Evolutionary conservation across 2,329 filamentous ascomycete species (phyloP).

Genomic region (Zymoseptoria passerinii): DNA sequence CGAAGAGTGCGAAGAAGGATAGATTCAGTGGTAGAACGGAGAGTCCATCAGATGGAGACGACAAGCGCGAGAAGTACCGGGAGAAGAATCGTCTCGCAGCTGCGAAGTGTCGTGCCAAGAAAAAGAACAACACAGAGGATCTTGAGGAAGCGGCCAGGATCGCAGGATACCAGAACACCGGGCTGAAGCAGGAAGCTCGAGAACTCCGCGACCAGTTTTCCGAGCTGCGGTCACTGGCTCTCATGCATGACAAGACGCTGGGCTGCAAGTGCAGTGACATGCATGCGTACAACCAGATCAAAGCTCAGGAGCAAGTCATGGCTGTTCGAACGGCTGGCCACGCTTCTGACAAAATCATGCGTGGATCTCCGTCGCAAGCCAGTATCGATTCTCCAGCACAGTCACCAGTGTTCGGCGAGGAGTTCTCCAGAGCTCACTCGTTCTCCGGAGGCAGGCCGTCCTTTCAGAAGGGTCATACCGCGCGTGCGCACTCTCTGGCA

Average conservation of each 20-base stretch:
- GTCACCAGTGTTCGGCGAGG: slow-evolving; percentile 7
- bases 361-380: slow-evolving; percentile 15
- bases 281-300: slow-evolving; percentile 28
- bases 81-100: slow-evolving; percentile 66
- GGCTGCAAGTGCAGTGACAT: slow-evolving; percentile 27
- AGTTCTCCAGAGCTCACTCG: slow-evolving; percentile 11
- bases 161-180: slow-evolving; percentile 27
- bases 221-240: slow-evolving; percentile 25
- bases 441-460: slow-evolving; percentile 7
- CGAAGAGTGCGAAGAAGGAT: slow-evolving; percentile 20
- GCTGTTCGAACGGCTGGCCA: slow-evolving; percentile 10
- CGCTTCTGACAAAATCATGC: slow-evolving; percentile 3
- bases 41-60: slow-evolving; percentile 21
- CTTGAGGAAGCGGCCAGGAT: slow-evolving; percentile 42
- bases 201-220: slow-evolving; percentile 28
- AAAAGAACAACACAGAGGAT: slow-evolving; percentile 48
- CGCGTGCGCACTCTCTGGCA: slow-evolving; percentile 5
- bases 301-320: slow-evolving; percentile 21
- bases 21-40: slow-evolving; percentile 8
- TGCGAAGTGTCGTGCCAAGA: slow-evolving; percentile 65
- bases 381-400: slow-evolving; percentile 7
- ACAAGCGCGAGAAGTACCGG: slow-evolving; percentile 51
- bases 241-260: slow-evolving; percentile 24
- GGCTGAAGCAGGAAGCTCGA: slow-evolving; percentile 26
- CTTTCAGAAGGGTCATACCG: neutral